These are phyloP conservation scores for Populus pruinosa DNA, from an alignment of 345 rosid species.

Conservation along the genomic window DNA sequence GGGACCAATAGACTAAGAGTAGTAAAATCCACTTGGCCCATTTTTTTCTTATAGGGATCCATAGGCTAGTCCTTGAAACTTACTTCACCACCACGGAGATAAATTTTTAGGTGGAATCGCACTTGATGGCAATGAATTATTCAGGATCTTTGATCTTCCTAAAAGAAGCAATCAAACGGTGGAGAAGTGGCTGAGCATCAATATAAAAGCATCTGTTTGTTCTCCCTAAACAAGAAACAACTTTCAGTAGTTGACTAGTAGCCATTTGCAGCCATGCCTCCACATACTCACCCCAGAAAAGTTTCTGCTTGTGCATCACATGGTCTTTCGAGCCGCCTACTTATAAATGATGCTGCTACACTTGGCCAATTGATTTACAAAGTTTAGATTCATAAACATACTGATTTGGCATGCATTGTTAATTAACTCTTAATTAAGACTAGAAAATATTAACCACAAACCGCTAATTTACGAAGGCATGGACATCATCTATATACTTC, in stretches of 20 bases:
- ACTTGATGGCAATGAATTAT: conserved; percentile 1
- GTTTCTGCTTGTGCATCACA: neutral
- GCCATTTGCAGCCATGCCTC: neutral
- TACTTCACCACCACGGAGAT: neutral
- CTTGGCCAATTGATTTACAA: no score
- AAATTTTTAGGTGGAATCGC: conserved; percentile 25
- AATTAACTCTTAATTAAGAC: no score
- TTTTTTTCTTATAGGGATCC: neutral
- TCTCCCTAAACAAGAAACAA: conserved; percentile 2
- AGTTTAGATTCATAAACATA: no score
- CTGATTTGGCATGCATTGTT: no score
- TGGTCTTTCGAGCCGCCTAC: neutral
- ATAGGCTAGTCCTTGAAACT: neutral
- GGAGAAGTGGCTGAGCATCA: neutral
- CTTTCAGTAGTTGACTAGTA: neutral
- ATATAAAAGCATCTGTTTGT: neutral
- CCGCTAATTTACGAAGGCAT: no score
- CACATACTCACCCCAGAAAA: neutral
- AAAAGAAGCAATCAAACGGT: conserved; percentile 11
- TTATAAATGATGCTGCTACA: neutral
- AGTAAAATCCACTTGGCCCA: conserved; percentile 15
- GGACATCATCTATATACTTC: no score
- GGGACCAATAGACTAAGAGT: neutral
- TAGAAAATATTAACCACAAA: no score
- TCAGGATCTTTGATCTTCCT: neutral